Percentiles rank a stretch among this genome's conserved stretches.
Evolutionary conservation across 192 early-diverging fungal genomes (phyloP).

Genomic region (Entomortierella chlamydospora): DNA sequence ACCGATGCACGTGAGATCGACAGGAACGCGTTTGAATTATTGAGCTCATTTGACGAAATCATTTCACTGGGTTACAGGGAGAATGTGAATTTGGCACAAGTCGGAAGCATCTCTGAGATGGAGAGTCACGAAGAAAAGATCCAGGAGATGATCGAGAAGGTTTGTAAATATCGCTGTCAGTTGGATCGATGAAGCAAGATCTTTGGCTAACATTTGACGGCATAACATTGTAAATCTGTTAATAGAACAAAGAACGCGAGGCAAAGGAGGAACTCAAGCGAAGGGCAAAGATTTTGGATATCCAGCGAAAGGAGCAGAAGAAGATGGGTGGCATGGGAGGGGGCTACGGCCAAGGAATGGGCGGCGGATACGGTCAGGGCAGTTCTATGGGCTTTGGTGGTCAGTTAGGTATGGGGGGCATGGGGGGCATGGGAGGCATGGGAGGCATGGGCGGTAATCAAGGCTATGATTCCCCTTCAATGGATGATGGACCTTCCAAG

Average conservation of each 20-base stretch:
- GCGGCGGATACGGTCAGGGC: slow-evolving; percentile 12
- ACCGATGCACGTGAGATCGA: slow-evolving; percentile 89
- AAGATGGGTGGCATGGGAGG: slow-evolving; percentile 57
- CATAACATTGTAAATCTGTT: background rate
- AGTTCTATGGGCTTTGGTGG: slow-evolving; percentile 19
- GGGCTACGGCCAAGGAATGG: slow-evolving; percentile 29
- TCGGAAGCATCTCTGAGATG: slow-evolving; percentile 95
- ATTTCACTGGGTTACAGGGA: slow-evolving; percentile 92
- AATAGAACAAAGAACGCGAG: slow-evolving; percentile 93
- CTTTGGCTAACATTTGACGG: background rate
- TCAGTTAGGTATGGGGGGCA: slow-evolving; percentile 40
- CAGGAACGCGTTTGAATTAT: slow-evolving; percentile 87
- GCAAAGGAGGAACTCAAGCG: slow-evolving; percentile 97
- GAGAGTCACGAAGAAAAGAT: slow-evolving; percentile 98
- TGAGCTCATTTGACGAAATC: slow-evolving; percentile 96
- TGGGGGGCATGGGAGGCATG: no score
- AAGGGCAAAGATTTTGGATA: slow-evolving; percentile 90
- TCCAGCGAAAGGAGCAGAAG: slow-evolving; percentile 86
- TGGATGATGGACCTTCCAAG: slow-evolving; percentile 39
- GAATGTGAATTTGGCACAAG: slow-evolving; percentile 89
- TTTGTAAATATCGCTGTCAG: slow-evolving; percentile 16
- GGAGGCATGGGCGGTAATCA: slow-evolving; percentile 51
- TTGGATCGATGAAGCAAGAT: background rate
- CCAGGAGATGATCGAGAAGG: slow-evolving; percentile 93
- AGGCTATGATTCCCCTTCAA: slow-evolving; percentile 41